phyloP scores from a whole-genome alignment of 1,284 basidiomycete species.

The Cryptococcus maquisensis region DNA sequence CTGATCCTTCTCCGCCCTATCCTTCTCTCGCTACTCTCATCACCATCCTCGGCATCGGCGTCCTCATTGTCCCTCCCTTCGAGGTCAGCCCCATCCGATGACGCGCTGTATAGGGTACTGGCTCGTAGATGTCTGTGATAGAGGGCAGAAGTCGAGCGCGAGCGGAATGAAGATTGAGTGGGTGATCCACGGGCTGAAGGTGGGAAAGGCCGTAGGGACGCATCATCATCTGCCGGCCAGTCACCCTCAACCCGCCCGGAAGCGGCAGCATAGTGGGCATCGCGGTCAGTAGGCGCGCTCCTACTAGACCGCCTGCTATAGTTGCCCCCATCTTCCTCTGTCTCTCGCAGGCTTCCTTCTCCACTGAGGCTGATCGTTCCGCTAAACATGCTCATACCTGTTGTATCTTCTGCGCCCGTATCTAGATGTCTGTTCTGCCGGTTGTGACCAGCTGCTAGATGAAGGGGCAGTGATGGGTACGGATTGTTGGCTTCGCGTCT shows the following conservation, averaged over 20 bases:
- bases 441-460: conserved; percentile 1
- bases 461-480: conserved; percentile 43
- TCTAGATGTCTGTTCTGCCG: neutral
- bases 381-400: too few species aligned
- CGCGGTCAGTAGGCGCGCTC: neutral
- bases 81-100: conserved; percentile 2
- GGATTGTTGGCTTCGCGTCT: conserved; percentile 43
- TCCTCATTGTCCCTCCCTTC: conserved; percentile 12
- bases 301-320: neutral
- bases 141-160: conserved; percentile 51
- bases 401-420: neutral
- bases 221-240: conserved; percentile 78
- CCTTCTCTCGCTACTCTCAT: neutral
- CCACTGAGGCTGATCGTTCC: neutral
- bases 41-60: conserved; percentile 6
- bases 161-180: conserved; percentile 54
- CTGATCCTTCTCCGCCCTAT: neutral
- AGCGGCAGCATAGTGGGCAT: too few species aligned
- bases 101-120: conserved; percentile 1
- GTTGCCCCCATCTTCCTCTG: conserved; percentile 1
- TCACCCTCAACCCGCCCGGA: neutral
- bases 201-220: conserved; percentile 76
- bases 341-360: neutral
- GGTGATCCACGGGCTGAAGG: conserved; percentile 79
- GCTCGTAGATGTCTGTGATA: neutral